Evolutionary conservation across 345 rosid genomes (phyloP).

Genomic region (Aurinia saxatilis): DNA sequence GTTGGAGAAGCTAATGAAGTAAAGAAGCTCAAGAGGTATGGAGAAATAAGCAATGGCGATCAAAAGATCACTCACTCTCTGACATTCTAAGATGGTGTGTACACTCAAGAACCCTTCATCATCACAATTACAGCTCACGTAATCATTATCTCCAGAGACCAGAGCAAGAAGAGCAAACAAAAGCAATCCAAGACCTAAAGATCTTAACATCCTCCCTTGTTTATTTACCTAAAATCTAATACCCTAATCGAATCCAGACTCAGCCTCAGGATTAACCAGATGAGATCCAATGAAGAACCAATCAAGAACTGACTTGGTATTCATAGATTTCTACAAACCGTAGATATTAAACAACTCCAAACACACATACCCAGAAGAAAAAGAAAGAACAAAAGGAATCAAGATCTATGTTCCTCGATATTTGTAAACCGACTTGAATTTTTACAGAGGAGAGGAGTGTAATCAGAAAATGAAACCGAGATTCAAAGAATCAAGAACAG

Average conservation of each 20-base stretch:
- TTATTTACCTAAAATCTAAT: slow-evolving; percentile 1
- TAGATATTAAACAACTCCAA: slow-evolving; percentile 17
- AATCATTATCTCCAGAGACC: slow-evolving; percentile 55
- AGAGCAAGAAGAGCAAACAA: slow-evolving; percentile 33
- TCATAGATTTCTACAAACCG: slow-evolving; percentile 16
- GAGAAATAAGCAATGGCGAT: slow-evolving; percentile 92
- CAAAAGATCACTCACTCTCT: slow-evolving; percentile 83
- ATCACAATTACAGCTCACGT: slow-evolving; percentile 65
- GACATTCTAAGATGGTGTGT: slow-evolving; percentile 69
- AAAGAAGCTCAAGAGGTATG: slow-evolving; percentile 85
- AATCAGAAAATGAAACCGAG: background rate
- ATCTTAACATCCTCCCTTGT: slow-evolving; percentile 43
- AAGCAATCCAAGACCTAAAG: slow-evolving; percentile 47
- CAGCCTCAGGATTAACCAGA: background rate
- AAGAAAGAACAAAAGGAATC: background rate
- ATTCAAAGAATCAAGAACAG: background rate
- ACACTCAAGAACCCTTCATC: slow-evolving; percentile 72
- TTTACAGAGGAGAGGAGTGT: slow-evolving; percentile 5
- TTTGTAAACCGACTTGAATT: background rate
- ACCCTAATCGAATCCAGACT: slow-evolving; percentile 29
- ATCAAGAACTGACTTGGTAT: background rate
- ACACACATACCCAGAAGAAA: slow-evolving; percentile 17
- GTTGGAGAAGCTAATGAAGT: slow-evolving; percentile 82
- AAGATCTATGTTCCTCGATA: slow-evolving; percentile 26
- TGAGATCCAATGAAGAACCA: slow-evolving; percentile 23